These are phyloP conservation scores for Debaryomyces tyrocola DNA, from an alignment of 805 yeast species.

Conservation along the genomic window DNA sequence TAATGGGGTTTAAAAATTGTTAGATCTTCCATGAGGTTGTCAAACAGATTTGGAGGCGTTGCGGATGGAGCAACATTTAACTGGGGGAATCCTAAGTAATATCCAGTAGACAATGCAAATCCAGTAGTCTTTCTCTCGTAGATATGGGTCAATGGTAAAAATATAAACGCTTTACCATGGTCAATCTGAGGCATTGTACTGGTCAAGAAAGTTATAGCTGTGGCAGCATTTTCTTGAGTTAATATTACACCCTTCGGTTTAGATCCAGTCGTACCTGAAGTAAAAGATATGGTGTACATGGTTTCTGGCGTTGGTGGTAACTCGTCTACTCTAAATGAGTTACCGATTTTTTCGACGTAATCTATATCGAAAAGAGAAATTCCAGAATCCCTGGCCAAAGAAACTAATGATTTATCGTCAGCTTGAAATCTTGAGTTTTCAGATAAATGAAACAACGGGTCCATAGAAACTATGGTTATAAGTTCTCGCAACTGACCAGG, in stretches of 20 bases:
- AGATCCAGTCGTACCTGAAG: constrained; percentile 70
- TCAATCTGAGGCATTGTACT: constrained; percentile 6
- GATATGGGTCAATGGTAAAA: constrained; percentile 39
- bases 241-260: constrained; percentile 73
- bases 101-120: constrained; percentile 22
- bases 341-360: constrained; percentile 33
- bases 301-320: constrained; percentile 33
- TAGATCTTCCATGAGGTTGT: constrained; percentile 29
- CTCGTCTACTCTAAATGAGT: constrained; percentile 29
- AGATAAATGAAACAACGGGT: constrained; percentile 24
- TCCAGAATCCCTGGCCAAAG: constrained; percentile 22
- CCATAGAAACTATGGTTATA: constrained; percentile 58
- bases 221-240: constrained; percentile 20
- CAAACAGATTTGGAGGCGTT: constrained; percentile 11
- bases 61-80: constrained; percentile 6
- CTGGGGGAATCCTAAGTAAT: constrained; percentile 30
- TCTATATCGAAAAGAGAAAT: constrained; percentile 32
- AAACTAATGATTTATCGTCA: constrained; percentile 12
- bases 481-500: constrained; percentile 36
- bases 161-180: constrained; percentile 15
- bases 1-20: constrained; percentile 24
- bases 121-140: constrained; percentile 31
- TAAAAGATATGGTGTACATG: constrained; percentile 41
- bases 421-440: constrained; percentile 1
- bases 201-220: constrained; percentile 12